Conservation (phyloP, 2,329 filamentous ascomycete species). For the Rhynchosporium secalis region DNA sequence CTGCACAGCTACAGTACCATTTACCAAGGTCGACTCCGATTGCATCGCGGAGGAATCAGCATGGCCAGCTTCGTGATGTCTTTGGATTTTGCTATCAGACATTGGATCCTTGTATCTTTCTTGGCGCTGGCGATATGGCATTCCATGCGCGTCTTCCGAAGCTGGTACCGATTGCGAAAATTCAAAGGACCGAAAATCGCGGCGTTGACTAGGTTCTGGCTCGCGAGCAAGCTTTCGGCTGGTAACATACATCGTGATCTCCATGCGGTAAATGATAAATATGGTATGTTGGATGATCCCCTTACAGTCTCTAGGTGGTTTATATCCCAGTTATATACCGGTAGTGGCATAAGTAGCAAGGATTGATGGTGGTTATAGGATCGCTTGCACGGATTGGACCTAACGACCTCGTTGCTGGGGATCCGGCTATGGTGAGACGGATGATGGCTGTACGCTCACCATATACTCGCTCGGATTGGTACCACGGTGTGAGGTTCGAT, state of each 20-base stretch:
- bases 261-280: conserved; percentile 24
- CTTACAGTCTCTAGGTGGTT: not conserved
- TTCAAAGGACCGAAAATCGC: conserved; percentile 28
- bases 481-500: conserved; percentile 52
- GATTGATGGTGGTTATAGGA: conserved; percentile 11
- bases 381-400: conserved; percentile 33
- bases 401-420: conserved; percentile 32
- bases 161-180: conserved; percentile 25
- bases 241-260: conserved; percentile 25
- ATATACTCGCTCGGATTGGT: conserved; percentile 32
- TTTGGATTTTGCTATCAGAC: not conserved
- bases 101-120: conserved; percentile 5
- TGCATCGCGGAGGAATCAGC: not conserved
- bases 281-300: conserved; percentile 21
- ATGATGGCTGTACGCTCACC: conserved; percentile 30
- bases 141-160: conserved; percentile 12
- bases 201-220: conserved; percentile 27
- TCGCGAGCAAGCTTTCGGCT: conserved; percentile 20
- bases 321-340: not conserved
- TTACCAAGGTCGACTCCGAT: not conserved
- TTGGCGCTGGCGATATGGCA: conserved; percentile 6
- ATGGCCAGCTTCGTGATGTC: not conserved
- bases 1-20: not conserved
- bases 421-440: conserved; percentile 28
- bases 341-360: not conserved